These are phyloP conservation scores for Xylariaceae sp. DNA, from an alignment of 2,329 filamentous ascomycete genomes.

Conservation along the genomic window DNA sequence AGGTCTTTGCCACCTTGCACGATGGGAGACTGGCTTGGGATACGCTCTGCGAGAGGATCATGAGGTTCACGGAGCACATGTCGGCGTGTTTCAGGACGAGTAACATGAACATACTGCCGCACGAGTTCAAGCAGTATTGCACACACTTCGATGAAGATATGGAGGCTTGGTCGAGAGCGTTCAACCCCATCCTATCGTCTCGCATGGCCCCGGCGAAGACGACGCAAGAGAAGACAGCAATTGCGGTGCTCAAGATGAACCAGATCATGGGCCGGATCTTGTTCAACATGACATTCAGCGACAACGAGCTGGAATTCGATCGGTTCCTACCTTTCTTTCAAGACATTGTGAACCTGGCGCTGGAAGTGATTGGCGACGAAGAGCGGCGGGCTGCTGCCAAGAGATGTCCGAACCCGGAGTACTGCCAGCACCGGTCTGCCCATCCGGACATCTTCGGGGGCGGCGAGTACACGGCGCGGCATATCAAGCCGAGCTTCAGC, in stretches of 20 bases:
- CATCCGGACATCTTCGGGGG: slow-evolving; percentile 36
- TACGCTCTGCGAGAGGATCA: slow-evolving; percentile 48
- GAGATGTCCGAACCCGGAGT: slow-evolving; percentile 39
- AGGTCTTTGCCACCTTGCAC: slow-evolving; percentile 42
- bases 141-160: slow-evolving; percentile 45
- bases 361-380: slow-evolving; percentile 55
- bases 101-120: slow-evolving; percentile 48
- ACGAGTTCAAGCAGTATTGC: slow-evolving; percentile 43
- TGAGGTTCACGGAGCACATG: slow-evolving; percentile 54
- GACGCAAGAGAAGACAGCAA: slow-evolving; percentile 53
- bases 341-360: slow-evolving; percentile 50
- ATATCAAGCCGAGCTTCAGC: slow-evolving; percentile 58
- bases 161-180: slow-evolving; percentile 50
- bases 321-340: slow-evolving; percentile 46
- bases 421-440: slow-evolving; percentile 38
- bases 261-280: slow-evolving; percentile 54
- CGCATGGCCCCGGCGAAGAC: slow-evolving; percentile 44
- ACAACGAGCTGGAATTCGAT: slow-evolving; percentile 55
- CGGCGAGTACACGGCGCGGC: slow-evolving; percentile 40
- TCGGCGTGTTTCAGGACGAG: slow-evolving; percentile 42
- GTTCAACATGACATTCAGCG: slow-evolving; percentile 56
- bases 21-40: slow-evolving; percentile 56
- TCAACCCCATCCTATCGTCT: slow-evolving; percentile 47
- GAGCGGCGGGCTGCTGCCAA: slow-evolving; percentile 45
- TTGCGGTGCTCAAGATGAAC: slow-evolving; percentile 58